These are phyloP conservation scores for Annona cherimola DNA, from an alignment of 164 flowering plant genomes.

Conservation along the genomic window DNA sequence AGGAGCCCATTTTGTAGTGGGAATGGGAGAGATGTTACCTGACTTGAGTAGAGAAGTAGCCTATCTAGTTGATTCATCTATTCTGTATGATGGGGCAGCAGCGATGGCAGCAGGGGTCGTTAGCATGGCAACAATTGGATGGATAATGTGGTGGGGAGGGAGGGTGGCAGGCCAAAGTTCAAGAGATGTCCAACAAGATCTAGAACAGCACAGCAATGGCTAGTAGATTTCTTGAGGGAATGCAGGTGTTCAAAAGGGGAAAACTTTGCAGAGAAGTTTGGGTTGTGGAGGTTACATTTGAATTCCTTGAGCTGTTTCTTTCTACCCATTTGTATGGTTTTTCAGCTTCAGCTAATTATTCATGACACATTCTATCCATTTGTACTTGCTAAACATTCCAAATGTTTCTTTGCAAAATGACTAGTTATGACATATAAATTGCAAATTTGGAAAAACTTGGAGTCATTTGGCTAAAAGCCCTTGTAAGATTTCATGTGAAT, in stretches of 20 bases:
- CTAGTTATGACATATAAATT: too few relatives aligned
- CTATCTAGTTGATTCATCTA: conserved; percentile 50
- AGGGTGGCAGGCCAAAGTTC: conserved; percentile 27
- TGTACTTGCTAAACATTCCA: too few relatives aligned
- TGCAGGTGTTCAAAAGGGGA: conserved; percentile 62
- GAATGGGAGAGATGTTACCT: conserved; percentile 93
- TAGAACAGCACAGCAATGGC: conserved; percentile 83
- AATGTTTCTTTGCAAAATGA: too few relatives aligned
- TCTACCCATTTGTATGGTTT: too few relatives aligned
- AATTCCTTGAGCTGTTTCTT: too few relatives aligned
- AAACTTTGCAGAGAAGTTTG: conserved; percentile 87
- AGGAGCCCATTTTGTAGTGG: conserved; percentile 82
- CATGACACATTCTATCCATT: too few relatives aligned
- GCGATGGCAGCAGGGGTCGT: conserved; percentile 63
- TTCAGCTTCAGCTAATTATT: too few relatives aligned
- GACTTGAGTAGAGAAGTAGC: conserved; percentile 78
- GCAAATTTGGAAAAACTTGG: too few relatives aligned
- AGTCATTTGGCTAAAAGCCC: too few relatives aligned
- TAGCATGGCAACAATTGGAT: conserved; percentile 48
- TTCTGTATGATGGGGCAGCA: conserved; percentile 53
- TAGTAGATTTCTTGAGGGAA: conserved; percentile 73
- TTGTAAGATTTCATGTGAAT: too few relatives aligned
- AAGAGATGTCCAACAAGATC: conserved; percentile 57
- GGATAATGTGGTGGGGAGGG: conserved; percentile 21
- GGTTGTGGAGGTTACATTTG: conserved; percentile 79